Evolutionary conservation across 2,329 filamentous ascomycete genomes (phyloP).

Genomic region (Neopestalotiopsis clavispora): DNA sequence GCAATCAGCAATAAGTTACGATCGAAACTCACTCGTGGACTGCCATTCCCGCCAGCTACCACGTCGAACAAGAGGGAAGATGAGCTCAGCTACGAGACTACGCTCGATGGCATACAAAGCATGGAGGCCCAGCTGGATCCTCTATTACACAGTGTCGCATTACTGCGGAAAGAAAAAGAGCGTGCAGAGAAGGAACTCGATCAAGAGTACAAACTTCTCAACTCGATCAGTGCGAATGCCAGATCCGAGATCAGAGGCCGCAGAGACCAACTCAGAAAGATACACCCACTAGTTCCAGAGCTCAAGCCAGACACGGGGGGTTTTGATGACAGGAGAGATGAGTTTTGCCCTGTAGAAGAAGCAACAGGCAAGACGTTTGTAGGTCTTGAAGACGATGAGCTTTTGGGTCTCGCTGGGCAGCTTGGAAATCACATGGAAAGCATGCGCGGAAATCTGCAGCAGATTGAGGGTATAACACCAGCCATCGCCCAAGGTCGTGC

Average conservation of each 20-base stretch:
- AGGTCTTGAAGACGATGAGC: slow-evolving; percentile 43
- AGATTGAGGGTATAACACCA: slow-evolving; percentile 56
- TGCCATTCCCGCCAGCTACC: slow-evolving; percentile 68
- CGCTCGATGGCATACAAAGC: slow-evolving; percentile 61
- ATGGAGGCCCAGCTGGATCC: slow-evolving; percentile 66
- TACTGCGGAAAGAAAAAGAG: slow-evolving; percentile 63
- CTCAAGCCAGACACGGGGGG: slow-evolving; percentile 20
- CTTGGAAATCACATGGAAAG: slow-evolving; percentile 62
- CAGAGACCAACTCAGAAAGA: slow-evolving; percentile 53
- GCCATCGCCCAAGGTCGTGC: slow-evolving; percentile 54
- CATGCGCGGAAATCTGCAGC: slow-evolving; percentile 57
- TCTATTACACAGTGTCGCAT: slow-evolving; percentile 63
- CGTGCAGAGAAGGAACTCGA: slow-evolving; percentile 61
- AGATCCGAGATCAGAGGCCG: slow-evolving; percentile 57
- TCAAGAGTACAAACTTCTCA: slow-evolving; percentile 56
- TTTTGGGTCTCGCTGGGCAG: slow-evolving; percentile 51
- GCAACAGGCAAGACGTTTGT: slow-evolving; percentile 29
- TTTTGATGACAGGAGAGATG: slow-evolving; percentile 18
- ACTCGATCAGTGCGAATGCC: slow-evolving; percentile 59
- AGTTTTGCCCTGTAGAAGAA: slow-evolving; percentile 27
- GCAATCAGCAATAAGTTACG: slow-evolving; percentile 60
- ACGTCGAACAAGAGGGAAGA: slow-evolving; percentile 52
- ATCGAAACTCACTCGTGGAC: slow-evolving; percentile 60
- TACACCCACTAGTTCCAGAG: slow-evolving; percentile 55
- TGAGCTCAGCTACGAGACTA: slow-evolving; percentile 70